phyloP scores from a whole-genome alignment of 805 yeast species.

The Starmerella ratchasimensis region DNA sequence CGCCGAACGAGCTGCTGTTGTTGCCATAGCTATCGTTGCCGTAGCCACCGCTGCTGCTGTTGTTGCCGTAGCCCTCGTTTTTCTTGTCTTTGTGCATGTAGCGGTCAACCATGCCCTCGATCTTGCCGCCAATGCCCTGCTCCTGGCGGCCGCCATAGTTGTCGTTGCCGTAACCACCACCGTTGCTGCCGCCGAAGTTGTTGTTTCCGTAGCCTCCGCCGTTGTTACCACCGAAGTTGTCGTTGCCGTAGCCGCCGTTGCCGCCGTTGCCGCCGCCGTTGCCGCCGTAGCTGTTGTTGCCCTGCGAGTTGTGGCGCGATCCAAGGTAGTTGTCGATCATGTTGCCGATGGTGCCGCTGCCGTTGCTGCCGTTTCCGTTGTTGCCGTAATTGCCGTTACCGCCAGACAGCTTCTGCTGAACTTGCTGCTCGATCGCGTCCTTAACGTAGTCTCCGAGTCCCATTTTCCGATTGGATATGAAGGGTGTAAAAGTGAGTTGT shows the following conservation, averaged over 20 bases:
- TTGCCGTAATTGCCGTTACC: neutral
- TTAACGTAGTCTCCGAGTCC: constrained; percentile 1
- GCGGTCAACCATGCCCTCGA: constrained; percentile 11
- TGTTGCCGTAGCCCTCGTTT: constrained; percentile 3
- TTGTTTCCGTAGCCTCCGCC: constrained; percentile 5
- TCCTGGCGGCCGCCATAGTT: constrained; percentile 1
- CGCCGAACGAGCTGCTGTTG: constrained; percentile 3
- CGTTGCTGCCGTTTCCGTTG: constrained; percentile 3
- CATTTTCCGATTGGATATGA: neutral
- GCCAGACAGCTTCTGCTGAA: neutral
- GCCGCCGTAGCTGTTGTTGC: constrained; percentile 3
- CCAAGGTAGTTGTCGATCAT: constrained; percentile 3
- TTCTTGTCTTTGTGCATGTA: constrained; percentile 6
- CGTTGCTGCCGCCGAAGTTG: constrained; percentile 1
- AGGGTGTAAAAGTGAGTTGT: too few species aligned
- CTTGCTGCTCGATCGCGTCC: neutral
- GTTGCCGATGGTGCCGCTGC: constrained; percentile 9
- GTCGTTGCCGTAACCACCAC: constrained; percentile 3
- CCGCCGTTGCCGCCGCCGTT: constrained; percentile 5
- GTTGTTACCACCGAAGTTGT: constrained; percentile 3
- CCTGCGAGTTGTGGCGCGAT: neutral
- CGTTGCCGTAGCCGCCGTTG: constrained; percentile 4
- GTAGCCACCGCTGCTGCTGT: constrained; percentile 8
- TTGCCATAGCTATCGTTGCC: too few species aligned
- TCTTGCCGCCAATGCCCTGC: neutral